phyloP scores from a whole-genome alignment of 2,329 filamentous ascomycete species.

The Pseudomassariella vexata region DNA sequence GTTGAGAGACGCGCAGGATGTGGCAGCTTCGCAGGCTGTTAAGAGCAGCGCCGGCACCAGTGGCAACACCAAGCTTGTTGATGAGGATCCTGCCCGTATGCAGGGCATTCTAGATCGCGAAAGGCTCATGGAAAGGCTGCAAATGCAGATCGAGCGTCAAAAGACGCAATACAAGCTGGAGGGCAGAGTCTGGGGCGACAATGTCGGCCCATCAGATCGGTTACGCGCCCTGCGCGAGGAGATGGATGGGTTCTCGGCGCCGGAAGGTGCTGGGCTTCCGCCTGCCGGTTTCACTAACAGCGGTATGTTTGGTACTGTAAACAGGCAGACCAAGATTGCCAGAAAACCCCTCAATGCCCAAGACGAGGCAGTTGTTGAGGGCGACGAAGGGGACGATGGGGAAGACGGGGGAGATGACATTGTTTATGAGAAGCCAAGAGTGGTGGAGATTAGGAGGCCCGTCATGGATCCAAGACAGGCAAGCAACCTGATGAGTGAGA shows the following conservation, averaged over 20 bases:
- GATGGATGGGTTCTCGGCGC: conserved; percentile 67
- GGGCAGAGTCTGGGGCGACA: conserved; percentile 82
- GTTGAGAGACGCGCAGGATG: conserved; percentile 94
- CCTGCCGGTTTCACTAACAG: conserved; percentile 63
- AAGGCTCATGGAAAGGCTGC: conserved; percentile 84
- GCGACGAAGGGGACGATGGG: too few relatives aligned
- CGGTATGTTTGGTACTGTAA: conserved; percentile 68
- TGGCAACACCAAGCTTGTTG: conserved; percentile 45
- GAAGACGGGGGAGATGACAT: conserved; percentile 54
- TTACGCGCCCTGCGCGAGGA: conserved; percentile 86
- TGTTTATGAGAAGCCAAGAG: conserved; percentile 70
- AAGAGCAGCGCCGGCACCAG: conserved; percentile 47
- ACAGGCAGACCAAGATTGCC: conserved; percentile 51
- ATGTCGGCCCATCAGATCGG: conserved; percentile 80
- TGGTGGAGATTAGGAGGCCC: conserved; percentile 75
- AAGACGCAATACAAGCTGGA: conserved; percentile 98
- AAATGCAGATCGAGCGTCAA: conserved; percentile 91
- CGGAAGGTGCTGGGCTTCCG: conserved; percentile 43
- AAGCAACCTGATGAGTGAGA: conserved; percentile 62
- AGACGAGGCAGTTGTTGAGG: conserved; percentile 19
- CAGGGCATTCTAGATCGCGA: conserved; percentile 91
- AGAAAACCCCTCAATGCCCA: conserved; percentile 45
- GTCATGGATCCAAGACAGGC: conserved; percentile 58
- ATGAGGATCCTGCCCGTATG: conserved; percentile 70
- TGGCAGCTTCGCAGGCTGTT: conserved; percentile 77